A percentile compares a stretch with the other conserved stretches of the same genome.
Conservation (phyloP, 306 rosid species). For the Rosa lucieae region DNA sequence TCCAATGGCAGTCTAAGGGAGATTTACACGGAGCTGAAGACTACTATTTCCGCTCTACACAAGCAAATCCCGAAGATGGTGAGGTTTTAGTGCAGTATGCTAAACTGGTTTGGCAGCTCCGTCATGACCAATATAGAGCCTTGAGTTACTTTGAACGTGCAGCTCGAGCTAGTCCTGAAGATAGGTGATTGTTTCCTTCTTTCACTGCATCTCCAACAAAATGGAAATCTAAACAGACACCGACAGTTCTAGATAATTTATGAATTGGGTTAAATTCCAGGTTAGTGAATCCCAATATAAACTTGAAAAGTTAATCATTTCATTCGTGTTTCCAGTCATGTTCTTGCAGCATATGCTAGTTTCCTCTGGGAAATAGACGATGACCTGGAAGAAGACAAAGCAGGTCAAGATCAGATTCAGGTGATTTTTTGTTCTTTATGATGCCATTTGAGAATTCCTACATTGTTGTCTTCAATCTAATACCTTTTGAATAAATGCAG, state of each 20-base stretch:
- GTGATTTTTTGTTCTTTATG: constrained; percentile 31
- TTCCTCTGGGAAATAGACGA: constrained; percentile 81
- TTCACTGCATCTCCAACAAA: constrained; percentile 5
- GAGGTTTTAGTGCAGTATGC: constrained; percentile 66
- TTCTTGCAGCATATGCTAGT: constrained; percentile 80
- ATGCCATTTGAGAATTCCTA: constrained; percentile 10
- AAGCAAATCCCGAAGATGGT: constrained; percentile 71
- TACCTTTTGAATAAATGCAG: constrained; percentile 37
- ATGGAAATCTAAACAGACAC: constrained; percentile 7
- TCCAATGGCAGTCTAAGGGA: constrained; percentile 65
- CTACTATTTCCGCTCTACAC: constrained; percentile 58
- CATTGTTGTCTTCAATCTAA: constrained; percentile 21
- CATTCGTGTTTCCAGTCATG: constrained; percentile 52
- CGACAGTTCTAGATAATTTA: not conserved
- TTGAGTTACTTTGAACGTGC: constrained; percentile 69
- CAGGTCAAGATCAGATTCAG: constrained; percentile 31
- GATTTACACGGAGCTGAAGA: constrained; percentile 75
- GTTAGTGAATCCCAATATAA: not conserved
- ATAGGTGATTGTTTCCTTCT: constrained; percentile 51
- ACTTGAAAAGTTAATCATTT: not conserved
- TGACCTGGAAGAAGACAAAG: constrained; percentile 36
- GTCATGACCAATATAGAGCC: constrained; percentile 67
- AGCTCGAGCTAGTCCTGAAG: constrained; percentile 51
- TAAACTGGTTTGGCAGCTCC: constrained; percentile 67
- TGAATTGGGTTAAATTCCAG: not conserved